These are phyloP conservation scores for Chalciporus sp. DNA, from an alignment of 1,284 basidiomycete genomes.

Conservation along the genomic window DNA sequence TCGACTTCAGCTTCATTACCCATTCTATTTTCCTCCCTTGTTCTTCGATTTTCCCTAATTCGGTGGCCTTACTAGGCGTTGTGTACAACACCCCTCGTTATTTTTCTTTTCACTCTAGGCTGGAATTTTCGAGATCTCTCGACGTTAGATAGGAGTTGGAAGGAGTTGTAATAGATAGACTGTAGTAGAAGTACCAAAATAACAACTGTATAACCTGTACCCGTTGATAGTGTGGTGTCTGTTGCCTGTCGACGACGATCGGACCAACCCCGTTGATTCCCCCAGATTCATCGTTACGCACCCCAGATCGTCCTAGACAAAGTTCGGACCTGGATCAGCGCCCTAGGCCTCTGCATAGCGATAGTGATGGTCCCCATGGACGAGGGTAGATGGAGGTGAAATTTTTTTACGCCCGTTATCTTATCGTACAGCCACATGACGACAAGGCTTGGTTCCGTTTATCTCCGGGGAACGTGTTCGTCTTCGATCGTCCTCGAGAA, in stretches of 20 bases:
- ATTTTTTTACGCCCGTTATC: background rate
- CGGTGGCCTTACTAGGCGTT: background rate
- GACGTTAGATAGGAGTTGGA: background rate
- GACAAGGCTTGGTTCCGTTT: conserved; percentile 7
- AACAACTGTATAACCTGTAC: conserved; percentile 13
- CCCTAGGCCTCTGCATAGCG: background rate
- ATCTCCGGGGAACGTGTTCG: conserved; percentile 5
- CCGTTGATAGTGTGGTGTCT: background rate
- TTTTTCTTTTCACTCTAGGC: background rate
- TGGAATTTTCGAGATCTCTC: background rate
- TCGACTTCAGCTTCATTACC: conserved; percentile 1
- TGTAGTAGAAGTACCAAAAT: conserved; percentile 12
- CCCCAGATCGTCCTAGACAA: background rate
- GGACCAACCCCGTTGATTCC: background rate
- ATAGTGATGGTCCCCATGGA: background rate
- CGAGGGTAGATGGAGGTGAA: too few species aligned
- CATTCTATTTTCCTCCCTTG: too few species aligned
- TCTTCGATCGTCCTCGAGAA: conserved; percentile 1
- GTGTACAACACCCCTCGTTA: background rate
- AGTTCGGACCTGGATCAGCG: background rate
- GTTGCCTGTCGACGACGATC: conserved; percentile 12
- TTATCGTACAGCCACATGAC: conserved; percentile 17
- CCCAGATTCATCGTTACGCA: background rate
- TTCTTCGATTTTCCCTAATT: too few species aligned
- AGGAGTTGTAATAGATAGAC: conserved; percentile 23